Evolutionary conservation across 2,329 filamentous ascomycete genomes (phyloP), one percentile per base, ranked within the genome.

Genomic region (Alternaria viburni): DNA sequence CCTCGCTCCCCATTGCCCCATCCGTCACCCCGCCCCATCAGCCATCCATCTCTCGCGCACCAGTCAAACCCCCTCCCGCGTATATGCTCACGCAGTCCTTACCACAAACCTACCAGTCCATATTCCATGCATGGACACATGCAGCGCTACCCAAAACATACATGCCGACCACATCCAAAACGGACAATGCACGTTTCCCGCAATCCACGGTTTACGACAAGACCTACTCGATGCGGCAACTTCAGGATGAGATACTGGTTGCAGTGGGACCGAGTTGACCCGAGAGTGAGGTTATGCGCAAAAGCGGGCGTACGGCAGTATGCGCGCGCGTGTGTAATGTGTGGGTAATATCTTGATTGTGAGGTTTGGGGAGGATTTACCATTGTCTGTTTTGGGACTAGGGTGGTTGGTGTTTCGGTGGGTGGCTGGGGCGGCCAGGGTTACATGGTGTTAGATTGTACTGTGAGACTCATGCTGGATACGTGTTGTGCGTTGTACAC

Each of bases 341-440:
- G 30, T 25, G 44, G 44, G 44, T 23, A 47, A 47, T 36, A 47
- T 41, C 36, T 17, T 41, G 36, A n/a, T 41, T 41, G 36, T 41
- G 15, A 41, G 36, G 36, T 41, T 41, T 41, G 8, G 36, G 36
- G 36, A 41, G 36, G 36, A n/a, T 23, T 26, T 50, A 62, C 59
- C 59, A 62, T 62, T 62, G 41, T 58, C 59, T 54, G 41, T 58
- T 62, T 47, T 58, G 47, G 54, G 59, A 41, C 41, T 62, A 62
- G 59, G 12, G 46, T 41, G 36, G 2, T 41, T 17, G 36, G 36
- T 41, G 36, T 41, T 41, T 41, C 17, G 36, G 36, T 41, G 19
- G 30, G 4, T 23, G 26, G 28, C 28, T 54, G 51, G 21, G 30
- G 32, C 6, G 36, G 15, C 10, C 2, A 21, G 51, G n/a, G 51